Conservation (phyloP, 108 stramenopile genomes). For the Pseudonitzschia pungens region DNA sequence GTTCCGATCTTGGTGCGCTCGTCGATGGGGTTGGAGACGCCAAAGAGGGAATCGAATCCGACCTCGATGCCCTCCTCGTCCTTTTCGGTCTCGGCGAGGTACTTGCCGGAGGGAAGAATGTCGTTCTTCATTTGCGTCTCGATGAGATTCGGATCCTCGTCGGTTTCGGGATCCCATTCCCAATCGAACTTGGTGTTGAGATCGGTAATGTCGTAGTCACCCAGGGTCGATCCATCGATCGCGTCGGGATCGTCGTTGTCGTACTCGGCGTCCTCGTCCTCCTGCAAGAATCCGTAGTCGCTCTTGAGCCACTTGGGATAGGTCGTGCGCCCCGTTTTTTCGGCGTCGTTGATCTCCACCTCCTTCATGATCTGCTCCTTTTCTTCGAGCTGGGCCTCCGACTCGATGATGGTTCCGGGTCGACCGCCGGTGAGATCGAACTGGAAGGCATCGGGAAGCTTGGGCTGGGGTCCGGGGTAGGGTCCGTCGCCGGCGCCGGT, state of each 20-base stretch:
- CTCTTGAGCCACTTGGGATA: constrained; percentile 33
- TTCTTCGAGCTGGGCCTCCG: constrained; percentile 38
- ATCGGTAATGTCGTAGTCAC: constrained; percentile 62
- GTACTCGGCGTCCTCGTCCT: constrained; percentile 36
- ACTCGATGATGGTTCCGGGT: constrained; percentile 59
- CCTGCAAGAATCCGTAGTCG: constrained; percentile 38
- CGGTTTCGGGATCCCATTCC: constrained; percentile 70
- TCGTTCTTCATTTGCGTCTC: constrained; percentile 12
- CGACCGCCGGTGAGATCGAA: constrained; percentile 57
- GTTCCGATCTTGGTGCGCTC: constrained; percentile 65
- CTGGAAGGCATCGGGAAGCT: constrained; percentile 27
- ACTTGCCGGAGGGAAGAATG: constrained; percentile 23
- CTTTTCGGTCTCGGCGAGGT: constrained; percentile 41
- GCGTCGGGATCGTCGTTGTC: constrained; percentile 67
- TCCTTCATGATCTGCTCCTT: constrained; percentile 45
- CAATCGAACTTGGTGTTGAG: constrained; percentile 65
- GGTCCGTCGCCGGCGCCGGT: background rate
- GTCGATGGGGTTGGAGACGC: constrained; percentile 76
- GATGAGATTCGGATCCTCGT: constrained; percentile 60
- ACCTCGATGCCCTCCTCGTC: constrained; percentile 83
- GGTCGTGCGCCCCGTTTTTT: constrained; percentile 16
- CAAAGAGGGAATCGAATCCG: constrained; percentile 75
- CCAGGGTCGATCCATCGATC: constrained; percentile 61
- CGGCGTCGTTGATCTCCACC: constrained; percentile 22
- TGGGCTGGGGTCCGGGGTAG: constrained; percentile 21